Evolutionary conservation across 2,329 filamentous ascomycete genomes (phyloP).

Genomic region (Alternaria burnsii): DNA sequence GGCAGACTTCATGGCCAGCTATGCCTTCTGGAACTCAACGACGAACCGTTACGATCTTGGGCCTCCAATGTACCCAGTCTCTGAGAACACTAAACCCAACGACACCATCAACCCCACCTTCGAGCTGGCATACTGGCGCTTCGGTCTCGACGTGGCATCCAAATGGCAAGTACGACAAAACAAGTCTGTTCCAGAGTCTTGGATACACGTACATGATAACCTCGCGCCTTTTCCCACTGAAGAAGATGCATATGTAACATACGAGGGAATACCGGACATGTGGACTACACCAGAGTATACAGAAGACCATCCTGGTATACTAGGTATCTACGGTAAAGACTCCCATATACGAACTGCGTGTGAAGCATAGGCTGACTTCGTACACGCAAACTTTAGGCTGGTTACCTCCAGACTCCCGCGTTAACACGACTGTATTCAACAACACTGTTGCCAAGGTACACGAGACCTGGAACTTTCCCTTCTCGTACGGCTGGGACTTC

Average conservation of each 20-base stretch:
- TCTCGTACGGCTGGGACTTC: conserved; percentile 49
- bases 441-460: conserved; percentile 42
- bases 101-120: conserved; percentile 66
- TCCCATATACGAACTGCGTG: not conserved
- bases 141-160: conserved; percentile 64
- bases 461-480: conserved; percentile 48
- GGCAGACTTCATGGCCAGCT: conserved; percentile 68
- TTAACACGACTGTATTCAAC: conserved; percentile 42
- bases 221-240: conserved; percentile 63
- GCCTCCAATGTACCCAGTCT: conserved; percentile 61
- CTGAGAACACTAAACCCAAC: conserved; percentile 68
- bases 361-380: not conserved
- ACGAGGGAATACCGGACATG: conserved; percentile 58
- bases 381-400: conserved; percentile 19
- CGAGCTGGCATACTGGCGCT: conserved; percentile 68
- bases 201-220: conserved; percentile 60
- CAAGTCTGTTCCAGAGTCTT: conserved; percentile 55
- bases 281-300: conserved; percentile 40
- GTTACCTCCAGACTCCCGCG: conserved; percentile 39
- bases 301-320: conserved; percentile 44
- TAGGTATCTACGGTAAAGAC: conserved; percentile 36
- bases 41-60: conserved; percentile 64
- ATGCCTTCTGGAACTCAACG: conserved; percentile 63
- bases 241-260: conserved; percentile 63
- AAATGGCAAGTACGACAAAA: conserved; percentile 62